Evolutionary conservation across 805 yeast genomes (phyloP), one percentile per base, ranked within the genome.

Genomic region (Alloascoidea hylecoeti): DNA sequence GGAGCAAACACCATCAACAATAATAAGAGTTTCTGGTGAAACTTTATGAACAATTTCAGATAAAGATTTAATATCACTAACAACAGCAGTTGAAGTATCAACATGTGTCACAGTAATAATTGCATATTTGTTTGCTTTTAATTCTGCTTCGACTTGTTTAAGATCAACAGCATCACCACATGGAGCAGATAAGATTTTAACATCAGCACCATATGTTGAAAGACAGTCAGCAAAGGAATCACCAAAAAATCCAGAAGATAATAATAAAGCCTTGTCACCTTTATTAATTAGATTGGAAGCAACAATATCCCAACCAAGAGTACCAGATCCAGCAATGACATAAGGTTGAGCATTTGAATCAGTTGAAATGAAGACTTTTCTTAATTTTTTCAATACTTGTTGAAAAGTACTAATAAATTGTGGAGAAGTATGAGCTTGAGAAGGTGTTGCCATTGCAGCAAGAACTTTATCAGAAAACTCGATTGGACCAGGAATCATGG

Each of bases 1-100:
- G 4, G 96, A 85, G 61, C 97, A 92, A 18, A 89, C 97, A 35
- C 94, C 95, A 57, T 89, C 98, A 33, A 89, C 95, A 38, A 85
- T 63, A 39, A 89, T 66, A 43, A 89, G 67, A 16, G 96, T 73
- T 18, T 81, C 80, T 39, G 97, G 96, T 3, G 85, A 71, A 2
- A 66, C 60, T 44, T 61, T 52, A 49, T 75, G 72, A 42, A 82
- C 78, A n/a, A 77, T 46, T 38, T 57, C 60, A 17, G 94, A 58
- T 41, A 86, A 66, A 14, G 64, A 61, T 51, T 72, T 64, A 44
- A 89, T 76, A 51, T 82, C 79, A 35, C 77, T 64, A 33, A 86
- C 71, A 33, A 89, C 95, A n/a, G 95, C 94, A 27, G 96, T 85
- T 2, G 96, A 85, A 35, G 97, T 92, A 58, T 92, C 98, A 30